Percentiles rank a stretch among this genome's conserved stretches.
phyloP scores from a whole-genome alignment of 371 early-diverging fungal genomes.

The Actinomortierella wolfii region DNA sequence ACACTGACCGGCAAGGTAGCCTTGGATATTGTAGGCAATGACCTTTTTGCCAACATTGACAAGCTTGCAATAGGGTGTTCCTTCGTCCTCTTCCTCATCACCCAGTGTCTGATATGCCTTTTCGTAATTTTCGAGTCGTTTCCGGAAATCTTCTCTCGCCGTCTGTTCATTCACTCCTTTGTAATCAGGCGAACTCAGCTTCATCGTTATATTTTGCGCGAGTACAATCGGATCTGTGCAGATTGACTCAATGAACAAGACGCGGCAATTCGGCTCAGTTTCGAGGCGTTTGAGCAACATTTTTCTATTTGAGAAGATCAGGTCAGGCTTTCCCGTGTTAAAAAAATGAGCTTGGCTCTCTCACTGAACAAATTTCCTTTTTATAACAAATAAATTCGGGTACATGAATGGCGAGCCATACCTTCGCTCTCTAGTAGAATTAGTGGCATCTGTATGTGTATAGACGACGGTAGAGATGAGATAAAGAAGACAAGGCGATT shows the following conservation, averaged over 20 bases:
- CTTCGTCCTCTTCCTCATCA: slow-evolving; percentile 75
- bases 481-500: no score
- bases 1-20: slow-evolving; percentile 80
- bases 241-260: slow-evolving; percentile 72
- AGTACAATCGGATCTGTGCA: slow-evolving; percentile 76
- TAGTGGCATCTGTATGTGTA: no score
- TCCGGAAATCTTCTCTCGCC: slow-evolving; percentile 78
- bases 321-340: not conserved
- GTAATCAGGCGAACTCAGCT: slow-evolving; percentile 86
- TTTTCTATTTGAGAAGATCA: slow-evolving; percentile 38
- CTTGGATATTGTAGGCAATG: slow-evolving; percentile 79
- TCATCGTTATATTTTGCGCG: slow-evolving; percentile 79
- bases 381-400: no score
- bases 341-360: no score
- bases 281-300: slow-evolving; percentile 66
- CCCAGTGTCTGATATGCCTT: slow-evolving; percentile 78
- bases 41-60: slow-evolving; percentile 87
- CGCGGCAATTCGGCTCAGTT: slow-evolving; percentile 57
- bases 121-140: slow-evolving; percentile 82
- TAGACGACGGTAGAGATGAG: no score
- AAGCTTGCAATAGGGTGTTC: slow-evolving; percentile 80
- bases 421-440: no score
- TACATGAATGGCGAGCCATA: no score
- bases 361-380: not conserved
- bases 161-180: slow-evolving; percentile 64